phyloP scores from a whole-genome alignment of 2,329 filamentous ascomycete genomes.

The Botrytis fragariae region DNA sequence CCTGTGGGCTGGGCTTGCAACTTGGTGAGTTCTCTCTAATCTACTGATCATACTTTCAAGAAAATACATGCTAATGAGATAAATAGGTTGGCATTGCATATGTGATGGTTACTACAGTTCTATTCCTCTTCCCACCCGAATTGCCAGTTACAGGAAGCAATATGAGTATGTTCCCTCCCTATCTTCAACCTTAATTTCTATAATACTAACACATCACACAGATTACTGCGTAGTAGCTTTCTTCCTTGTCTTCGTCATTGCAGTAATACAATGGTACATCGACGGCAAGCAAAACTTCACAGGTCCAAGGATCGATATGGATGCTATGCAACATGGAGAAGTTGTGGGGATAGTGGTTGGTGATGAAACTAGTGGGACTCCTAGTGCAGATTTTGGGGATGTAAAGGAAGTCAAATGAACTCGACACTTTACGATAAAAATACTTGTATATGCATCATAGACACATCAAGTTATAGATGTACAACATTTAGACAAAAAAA shows the following conservation, averaged over 20 bases:
- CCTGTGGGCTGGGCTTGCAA: conserved; percentile 60
- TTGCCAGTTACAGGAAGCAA: conserved; percentile 56
- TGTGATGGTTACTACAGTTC: conserved; percentile 57
- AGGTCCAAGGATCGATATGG: conserved; percentile 43
- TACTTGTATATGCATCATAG: not conserved
- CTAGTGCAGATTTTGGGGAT: not conserved
- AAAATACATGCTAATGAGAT: conserved; percentile 18
- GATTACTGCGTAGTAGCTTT: conserved; percentile 40
- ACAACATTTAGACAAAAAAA: not conserved
- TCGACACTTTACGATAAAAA: not conserved
- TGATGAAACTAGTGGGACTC: not conserved
- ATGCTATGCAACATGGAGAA: conserved; percentile 34
- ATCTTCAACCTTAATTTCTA: not conserved
- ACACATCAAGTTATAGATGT: not conserved
- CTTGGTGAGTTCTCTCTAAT: conserved; percentile 41
- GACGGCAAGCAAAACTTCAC: conserved; percentile 60
- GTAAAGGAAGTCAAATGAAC: not conserved
- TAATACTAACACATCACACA: not conserved
- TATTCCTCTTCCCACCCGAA: conserved; percentile 62
- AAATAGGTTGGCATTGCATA: conserved; percentile 51
- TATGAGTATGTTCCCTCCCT: conserved; percentile 49
- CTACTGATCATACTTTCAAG: conserved; percentile 22
- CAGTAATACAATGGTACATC: conserved; percentile 55
- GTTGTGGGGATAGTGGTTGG: conserved; percentile 25
- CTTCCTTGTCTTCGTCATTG: conserved; percentile 43